phyloP scores from a whole-genome alignment of 768 basidiomycete species.

The Termitomyces heimii region DNA sequence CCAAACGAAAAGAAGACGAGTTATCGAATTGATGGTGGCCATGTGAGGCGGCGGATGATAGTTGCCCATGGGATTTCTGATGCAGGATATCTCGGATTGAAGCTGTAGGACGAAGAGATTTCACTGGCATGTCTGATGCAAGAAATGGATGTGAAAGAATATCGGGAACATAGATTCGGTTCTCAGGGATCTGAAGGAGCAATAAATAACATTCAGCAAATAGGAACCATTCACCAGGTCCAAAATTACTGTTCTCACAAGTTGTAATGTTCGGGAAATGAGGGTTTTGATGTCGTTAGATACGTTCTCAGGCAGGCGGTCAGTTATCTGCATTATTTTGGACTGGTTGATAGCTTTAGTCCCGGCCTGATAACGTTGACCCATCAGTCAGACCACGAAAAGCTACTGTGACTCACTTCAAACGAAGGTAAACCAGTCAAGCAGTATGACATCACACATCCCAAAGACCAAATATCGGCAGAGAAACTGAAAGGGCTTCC shows the following conservation, averaged over 20 bases:
- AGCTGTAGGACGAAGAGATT: slow-evolving; percentile 3
- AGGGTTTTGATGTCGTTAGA: slow-evolving; percentile 22
- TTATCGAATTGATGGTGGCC: not conserved
- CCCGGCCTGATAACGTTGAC: not conserved
- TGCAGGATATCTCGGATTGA: not conserved
- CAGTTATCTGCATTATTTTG: slow-evolving; percentile 18
- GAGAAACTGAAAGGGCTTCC: slow-evolving; percentile 26
- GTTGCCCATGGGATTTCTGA: not conserved
- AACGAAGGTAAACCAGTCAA: slow-evolving; percentile 28
- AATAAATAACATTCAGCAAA: not conserved
- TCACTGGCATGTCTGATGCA: not conserved
- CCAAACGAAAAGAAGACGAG: not conserved
- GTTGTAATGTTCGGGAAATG: slow-evolving; percentile 19
- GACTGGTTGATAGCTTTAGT: slow-evolving; percentile 12
- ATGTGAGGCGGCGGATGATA: not conserved
- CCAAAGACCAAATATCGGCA: slow-evolving; percentile 44
- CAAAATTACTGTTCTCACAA: slow-evolving; percentile 14
- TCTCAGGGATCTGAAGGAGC: slow-evolving; percentile 10
- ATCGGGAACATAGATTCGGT: slow-evolving; percentile 11
- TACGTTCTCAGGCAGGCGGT: slow-evolving; percentile 17
- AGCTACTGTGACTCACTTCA: slow-evolving; percentile 18
- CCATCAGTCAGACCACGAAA: not conserved
- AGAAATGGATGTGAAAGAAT: slow-evolving; percentile 12
- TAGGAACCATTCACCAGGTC: no score
- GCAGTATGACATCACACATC: slow-evolving; percentile 32